Base-by-base conservation (phyloP, 2,329 filamentous ascomycete species). In the Ascosphaera pollenicola region DNA sequence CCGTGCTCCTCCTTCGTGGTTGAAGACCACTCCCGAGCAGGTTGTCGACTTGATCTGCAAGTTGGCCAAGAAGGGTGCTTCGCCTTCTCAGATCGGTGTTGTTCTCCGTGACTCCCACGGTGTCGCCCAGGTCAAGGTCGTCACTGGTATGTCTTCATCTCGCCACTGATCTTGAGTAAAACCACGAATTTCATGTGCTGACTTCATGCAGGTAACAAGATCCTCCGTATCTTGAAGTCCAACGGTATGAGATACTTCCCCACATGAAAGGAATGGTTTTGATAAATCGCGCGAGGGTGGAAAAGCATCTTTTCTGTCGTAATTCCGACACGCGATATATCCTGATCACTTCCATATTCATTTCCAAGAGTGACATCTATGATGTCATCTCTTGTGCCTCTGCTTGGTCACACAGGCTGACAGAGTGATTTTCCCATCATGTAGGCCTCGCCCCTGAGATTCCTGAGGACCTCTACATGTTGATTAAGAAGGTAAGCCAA, bases 11-110 rank as follows among this genome's bases (percentile, higher is more conserved):
- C 87, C 89, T 46, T 73, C 85, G 53, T 98, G 89, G 89, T 72
- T 95, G 66, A 98, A 98, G 80, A 91, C 83, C 69, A 93, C 84
- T 54, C 85, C 89, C 60, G 84, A 94, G 58, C 83, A 92, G 70
- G 84, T 98, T 63, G 83, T 93, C 55, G 89, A 98, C 63, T 85
- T 95, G 71, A 98, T 98, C 70, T 85, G 80, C 70, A 92, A 92
- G 73, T 80, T 95, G 62, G 89, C 89, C 61, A 85, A 82, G 71
- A 95, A 95, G 80, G 89, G 91, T 70, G 83, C 83, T 54, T 93
- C 87, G 51, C 89, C 89, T 56, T 94, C 85, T 49, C 87, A 95
- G 73, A 98, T 98, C 58, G 89, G 91, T 80, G 87, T 95, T 61
- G 70, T 95, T 57, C 82, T 98, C 62, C 77, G 91, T 71, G 91